These are phyloP conservation scores for Scolecobasidium constrictum DNA, from an alignment of 2,329 filamentous ascomycete species.

Conservation along the genomic window DNA sequence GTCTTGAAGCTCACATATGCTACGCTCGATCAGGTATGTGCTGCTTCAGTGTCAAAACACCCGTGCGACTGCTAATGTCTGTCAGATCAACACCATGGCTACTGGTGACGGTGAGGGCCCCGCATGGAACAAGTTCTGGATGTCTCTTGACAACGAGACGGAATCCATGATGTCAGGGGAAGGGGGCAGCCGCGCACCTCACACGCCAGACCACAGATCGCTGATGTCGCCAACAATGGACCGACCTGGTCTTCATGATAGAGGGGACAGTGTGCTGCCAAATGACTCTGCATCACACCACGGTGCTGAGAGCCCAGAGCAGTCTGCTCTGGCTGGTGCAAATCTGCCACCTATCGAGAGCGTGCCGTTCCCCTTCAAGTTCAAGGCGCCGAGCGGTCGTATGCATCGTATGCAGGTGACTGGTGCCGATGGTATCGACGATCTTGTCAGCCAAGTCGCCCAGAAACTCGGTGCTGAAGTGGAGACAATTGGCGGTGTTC, in stretches of 20 bases:
- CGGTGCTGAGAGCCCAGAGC: slow-evolving; percentile 66
- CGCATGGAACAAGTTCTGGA: slow-evolving; percentile 99
- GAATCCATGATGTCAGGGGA: slow-evolving; percentile 95
- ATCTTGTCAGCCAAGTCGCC: slow-evolving; percentile 66
- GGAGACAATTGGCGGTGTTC: slow-evolving; percentile 71
- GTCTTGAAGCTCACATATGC: slow-evolving; percentile 97
- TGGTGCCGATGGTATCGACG: slow-evolving; percentile 67
- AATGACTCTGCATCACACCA: slow-evolving; percentile 92
- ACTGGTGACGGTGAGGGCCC: slow-evolving; percentile 84
- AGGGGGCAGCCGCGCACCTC: slow-evolving; percentile 59
- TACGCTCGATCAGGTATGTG: slow-evolving; percentile 77
- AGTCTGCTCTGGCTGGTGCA: slow-evolving; percentile 51
- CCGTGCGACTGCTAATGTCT: background rate
- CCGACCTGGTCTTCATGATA: slow-evolving; percentile 48
- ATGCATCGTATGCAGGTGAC: slow-evolving; percentile 85
- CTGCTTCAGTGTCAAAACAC: background rate
- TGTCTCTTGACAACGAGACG: slow-evolving; percentile 87
- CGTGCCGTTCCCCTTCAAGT: slow-evolving; percentile 90
- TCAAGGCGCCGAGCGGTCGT: slow-evolving; percentile 91
- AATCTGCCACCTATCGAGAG: slow-evolving; percentile 48
- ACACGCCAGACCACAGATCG: slow-evolving; percentile 58
- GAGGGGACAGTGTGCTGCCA: slow-evolving; percentile 76
- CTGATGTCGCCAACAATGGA: slow-evolving; percentile 70
- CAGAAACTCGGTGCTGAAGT: slow-evolving; percentile 76
- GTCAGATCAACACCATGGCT: slow-evolving; percentile 76